phyloP scores from a whole-genome alignment of 176 grass and related monocot genomes.

The Aegilops speltoides region DNA sequence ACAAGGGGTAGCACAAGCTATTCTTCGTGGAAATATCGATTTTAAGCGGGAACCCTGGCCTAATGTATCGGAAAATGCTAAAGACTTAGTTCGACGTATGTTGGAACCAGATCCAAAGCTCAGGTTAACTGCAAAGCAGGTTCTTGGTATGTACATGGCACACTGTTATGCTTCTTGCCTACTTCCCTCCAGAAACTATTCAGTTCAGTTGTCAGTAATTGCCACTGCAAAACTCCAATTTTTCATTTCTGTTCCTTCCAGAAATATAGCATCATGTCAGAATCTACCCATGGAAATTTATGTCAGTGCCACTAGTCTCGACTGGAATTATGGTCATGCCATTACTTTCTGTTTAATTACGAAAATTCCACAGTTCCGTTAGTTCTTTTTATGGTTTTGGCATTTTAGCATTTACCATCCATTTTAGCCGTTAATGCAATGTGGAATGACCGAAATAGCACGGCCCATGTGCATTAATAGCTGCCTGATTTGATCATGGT shows the following conservation, averaged over 20 bases:
- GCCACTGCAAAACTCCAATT: neutral
- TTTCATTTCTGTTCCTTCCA: neutral
- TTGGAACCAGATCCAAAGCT: constrained; percentile 93
- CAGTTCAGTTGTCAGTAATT: neutral
- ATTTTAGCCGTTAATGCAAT: neutral
- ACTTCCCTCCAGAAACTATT: neutral
- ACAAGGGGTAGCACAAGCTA: constrained; percentile 97
- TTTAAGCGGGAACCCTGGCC: constrained; percentile 98
- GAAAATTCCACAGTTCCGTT: neutral
- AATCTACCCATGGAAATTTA: constrained; percentile 1
- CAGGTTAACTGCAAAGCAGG: constrained; percentile 94
- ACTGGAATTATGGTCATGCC: neutral
- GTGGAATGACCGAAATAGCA: neutral
- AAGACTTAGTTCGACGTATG: constrained; percentile 90
- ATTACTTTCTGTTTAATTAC: neutral
- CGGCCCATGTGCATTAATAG: neutral
- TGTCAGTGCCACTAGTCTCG: neutral
- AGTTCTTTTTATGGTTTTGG: neutral
- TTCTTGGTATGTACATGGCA: constrained; percentile 62
- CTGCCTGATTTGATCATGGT: neutral
- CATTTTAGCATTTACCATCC: neutral
- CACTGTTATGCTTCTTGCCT: constrained; percentile 3
- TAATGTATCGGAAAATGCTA: constrained; percentile 98
- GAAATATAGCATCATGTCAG: neutral
- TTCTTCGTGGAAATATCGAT: constrained; percentile 93